Percentiles rank a stretch among this genome's conserved stretches.
These are phyloP conservation scores for Lasiodiplodia citricola DNA, from an alignment of 2,329 filamentous ascomycete species.

Conservation along the genomic window DNA sequence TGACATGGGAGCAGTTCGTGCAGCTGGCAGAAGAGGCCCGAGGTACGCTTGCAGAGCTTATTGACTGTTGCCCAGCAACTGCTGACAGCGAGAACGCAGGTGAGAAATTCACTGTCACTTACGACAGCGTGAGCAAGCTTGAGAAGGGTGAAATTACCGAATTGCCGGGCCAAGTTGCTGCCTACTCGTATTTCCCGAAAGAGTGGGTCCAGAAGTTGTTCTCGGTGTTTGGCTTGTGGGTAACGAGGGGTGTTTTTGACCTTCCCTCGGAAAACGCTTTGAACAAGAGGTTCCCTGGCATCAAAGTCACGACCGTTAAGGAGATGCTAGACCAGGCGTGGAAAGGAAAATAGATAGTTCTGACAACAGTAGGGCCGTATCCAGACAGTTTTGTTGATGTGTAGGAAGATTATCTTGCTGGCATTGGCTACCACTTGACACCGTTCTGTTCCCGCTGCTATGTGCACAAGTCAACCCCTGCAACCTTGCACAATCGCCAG, in stretches of 20 bases:
- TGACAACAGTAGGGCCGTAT: too few relatives aligned
- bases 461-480: background rate
- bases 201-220: background rate
- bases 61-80: too few relatives aligned
- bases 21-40: background rate
- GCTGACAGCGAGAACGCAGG: background rate
- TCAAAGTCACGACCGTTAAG: background rate
- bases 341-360: background rate
- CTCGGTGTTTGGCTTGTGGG: background rate
- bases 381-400: too few relatives aligned
- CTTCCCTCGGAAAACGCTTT: background rate
- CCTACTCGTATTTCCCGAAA: background rate
- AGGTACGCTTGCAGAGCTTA: background rate
- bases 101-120: slow-evolving; percentile 10
- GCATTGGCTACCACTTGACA: too few relatives aligned
- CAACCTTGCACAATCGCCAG: slow-evolving; percentile 37
- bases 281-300: background rate
- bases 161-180: background rate
- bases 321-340: background rate
- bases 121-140: slow-evolving; percentile 9
- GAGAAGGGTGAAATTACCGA: background rate
- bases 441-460: background rate
- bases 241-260: background rate
- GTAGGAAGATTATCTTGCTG: too few relatives aligned
- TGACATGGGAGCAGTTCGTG: background rate